Conservation (phyloP, 345 rosid genomes). For the Toxicodendron radicans region DNA sequence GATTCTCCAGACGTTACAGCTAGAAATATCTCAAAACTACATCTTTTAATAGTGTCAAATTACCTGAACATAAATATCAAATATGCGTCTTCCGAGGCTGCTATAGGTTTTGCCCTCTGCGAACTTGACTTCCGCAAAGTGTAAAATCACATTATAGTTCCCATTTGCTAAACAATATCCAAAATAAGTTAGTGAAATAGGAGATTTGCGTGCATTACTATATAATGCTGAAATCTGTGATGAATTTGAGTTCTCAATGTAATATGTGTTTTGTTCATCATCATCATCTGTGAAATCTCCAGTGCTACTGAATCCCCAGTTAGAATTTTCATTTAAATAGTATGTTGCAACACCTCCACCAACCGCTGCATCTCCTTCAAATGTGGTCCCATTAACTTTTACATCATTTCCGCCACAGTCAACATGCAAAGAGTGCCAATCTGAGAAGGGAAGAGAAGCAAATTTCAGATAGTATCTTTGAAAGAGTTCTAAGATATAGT, state of each 20-base stretch:
- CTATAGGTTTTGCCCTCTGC: slow-evolving; percentile 41
- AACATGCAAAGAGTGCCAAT: slow-evolving; percentile 49
- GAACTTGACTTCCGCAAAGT: slow-evolving; percentile 65
- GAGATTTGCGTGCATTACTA: slow-evolving; percentile 50
- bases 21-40: not conserved
- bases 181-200: slow-evolving; percentile 67
- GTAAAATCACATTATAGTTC: slow-evolving; percentile 44
- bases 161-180: slow-evolving; percentile 67
- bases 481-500: not conserved
- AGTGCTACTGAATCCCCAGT: slow-evolving; percentile 75
- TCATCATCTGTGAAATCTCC: slow-evolving; percentile 73
- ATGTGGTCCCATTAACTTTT: slow-evolving; percentile 32
- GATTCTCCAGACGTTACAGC: not conserved
- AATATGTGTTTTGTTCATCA: slow-evolving; percentile 44
- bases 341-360: slow-evolving; percentile 55
- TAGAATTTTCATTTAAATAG: slow-evolving; percentile 27
- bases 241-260: slow-evolving; percentile 25
- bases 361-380: slow-evolving; percentile 51
- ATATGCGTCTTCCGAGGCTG: slow-evolving; percentile 60
- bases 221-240: slow-evolving; percentile 45
- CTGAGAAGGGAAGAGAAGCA: slow-evolving; percentile 28
- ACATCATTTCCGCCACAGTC: slow-evolving; percentile 66
- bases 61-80: slow-evolving; percentile 69
- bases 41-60: slow-evolving; percentile 11
- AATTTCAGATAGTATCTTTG: not conserved